These are phyloP conservation scores for Polytrichum formosum DNA, from an alignment of 225 moss, liverwort and hornwort species.

Conservation along the genomic window DNA sequence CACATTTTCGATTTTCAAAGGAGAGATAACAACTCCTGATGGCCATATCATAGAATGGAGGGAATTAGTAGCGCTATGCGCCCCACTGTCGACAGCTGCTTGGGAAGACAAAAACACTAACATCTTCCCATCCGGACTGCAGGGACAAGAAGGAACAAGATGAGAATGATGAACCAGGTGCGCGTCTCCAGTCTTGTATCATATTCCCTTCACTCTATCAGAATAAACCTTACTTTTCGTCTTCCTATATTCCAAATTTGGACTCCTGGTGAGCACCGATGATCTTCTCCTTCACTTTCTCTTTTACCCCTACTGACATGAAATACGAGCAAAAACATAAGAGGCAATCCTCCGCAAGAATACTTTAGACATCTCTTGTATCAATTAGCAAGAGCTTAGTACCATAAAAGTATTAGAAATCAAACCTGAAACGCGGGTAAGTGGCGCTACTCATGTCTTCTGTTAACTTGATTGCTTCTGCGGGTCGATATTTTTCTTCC, in stretches of 20 bases:
- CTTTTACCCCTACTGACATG: too few relatives aligned
- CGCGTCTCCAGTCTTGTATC: background rate
- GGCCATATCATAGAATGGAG: slow-evolving; percentile 76
- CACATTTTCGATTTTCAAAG: slow-evolving; percentile 66
- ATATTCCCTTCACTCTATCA: too few relatives aligned
- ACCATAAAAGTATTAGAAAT: too few relatives aligned
- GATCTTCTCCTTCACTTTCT: too few relatives aligned
- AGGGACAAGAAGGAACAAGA: slow-evolving; percentile 13
- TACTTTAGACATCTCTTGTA: too few relatives aligned
- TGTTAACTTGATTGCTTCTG: slow-evolving; percentile 62
- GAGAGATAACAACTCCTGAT: slow-evolving; percentile 32
- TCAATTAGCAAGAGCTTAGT: too few relatives aligned
- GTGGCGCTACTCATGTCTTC: slow-evolving; percentile 75
- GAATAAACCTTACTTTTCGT: too few relatives aligned
- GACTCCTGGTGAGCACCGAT: too few relatives aligned
- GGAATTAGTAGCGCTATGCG: slow-evolving; percentile 89
- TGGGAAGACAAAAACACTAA: slow-evolving; percentile 90
- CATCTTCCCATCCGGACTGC: slow-evolving; percentile 81
- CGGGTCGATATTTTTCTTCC: background rate
- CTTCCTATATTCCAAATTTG: too few relatives aligned
- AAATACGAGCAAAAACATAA: too few relatives aligned
- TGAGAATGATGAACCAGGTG: slow-evolving; percentile 2
- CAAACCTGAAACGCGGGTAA: slow-evolving; percentile 78
- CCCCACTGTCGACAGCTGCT: slow-evolving; percentile 91
- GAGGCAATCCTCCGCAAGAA: too few relatives aligned